Evolutionary conservation across 192 early-diverging fungal species (phyloP), one percentile per base, ranked within the genome.

Genomic region (Backusella psychrophila): DNA sequence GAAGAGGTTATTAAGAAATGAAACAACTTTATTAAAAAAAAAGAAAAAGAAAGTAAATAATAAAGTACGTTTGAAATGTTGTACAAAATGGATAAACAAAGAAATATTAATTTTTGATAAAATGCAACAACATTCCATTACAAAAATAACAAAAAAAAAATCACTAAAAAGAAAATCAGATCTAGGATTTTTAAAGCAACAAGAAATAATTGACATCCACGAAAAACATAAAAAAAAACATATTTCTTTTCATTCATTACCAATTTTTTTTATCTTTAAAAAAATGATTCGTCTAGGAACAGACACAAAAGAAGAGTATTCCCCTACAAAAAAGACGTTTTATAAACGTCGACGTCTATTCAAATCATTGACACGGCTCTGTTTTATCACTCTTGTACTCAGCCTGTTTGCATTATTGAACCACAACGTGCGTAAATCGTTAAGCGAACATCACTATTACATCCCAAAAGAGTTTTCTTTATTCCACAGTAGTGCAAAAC

Each of bases 1-100:
- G 35, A 19, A 36, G 19, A 7, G 34, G 34, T 31, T 11, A 26
- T 29, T 66, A 66, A 67, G 35, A 59, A 59, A 23, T 59, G 53
- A 59, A 59, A 59, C 53, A 59, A 59, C 8, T 59, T 59, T 59
- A 67, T 31, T 67, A n/a, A 67, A 67, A 21, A 68, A 36, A 68
- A 68, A 66, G 14, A 66, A 33, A 66, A 6, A 34, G 15, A 66
- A 66, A 67, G 12, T 67, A 67, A 67, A 67, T 35, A 67, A 67
- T 35, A 67, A 35, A 67, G 66, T 35, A 67, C 26, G 66, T 35
- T 67, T 67, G 66, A 35, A 67, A 59, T 59, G 66, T 35, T 14
- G 66, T 31, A 35, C 66, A 67, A 36, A 67, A 67, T 67, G 66
- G 53, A 59, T 59, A 59, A 59, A 59, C 53, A 26, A 59, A 59